Conservation (phyloP, 2,329 filamentous ascomycete species). For the Graphilbum sp. region DNA sequence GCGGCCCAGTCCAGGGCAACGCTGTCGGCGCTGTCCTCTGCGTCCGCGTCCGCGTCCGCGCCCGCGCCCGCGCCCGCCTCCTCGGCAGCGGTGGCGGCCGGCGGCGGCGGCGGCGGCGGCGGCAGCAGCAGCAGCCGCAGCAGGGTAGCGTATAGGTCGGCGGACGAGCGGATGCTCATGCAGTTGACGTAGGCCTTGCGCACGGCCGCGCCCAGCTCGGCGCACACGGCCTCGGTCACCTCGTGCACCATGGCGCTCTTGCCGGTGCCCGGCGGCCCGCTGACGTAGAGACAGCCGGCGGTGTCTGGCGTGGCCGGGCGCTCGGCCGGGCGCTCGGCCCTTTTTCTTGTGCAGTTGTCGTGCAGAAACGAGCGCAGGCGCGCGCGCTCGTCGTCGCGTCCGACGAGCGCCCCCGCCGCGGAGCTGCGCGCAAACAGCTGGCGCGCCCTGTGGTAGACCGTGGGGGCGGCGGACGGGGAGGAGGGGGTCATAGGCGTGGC, state of each 20-base stretch:
- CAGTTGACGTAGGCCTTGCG: slow-evolving; percentile 80
- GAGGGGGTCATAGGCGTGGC: slow-evolving; percentile 1
- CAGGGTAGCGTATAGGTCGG: slow-evolving; percentile 69
- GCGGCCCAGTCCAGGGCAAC: slow-evolving; percentile 36
- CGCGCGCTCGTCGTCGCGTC: slow-evolving; percentile 51
- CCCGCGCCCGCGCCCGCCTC: background rate
- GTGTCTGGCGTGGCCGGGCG: background rate
- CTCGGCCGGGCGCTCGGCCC: background rate
- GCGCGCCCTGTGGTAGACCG: slow-evolving; percentile 73
- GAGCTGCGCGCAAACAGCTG: slow-evolving; percentile 74
- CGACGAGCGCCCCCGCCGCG: slow-evolving; percentile 58
- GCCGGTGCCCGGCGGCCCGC: slow-evolving; percentile 86
- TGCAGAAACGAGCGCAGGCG: slow-evolving; percentile 56
- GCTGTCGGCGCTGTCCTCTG: slow-evolving; percentile 9
- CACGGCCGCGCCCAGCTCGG: slow-evolving; percentile 29
- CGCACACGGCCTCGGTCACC: slow-evolving; percentile 45
- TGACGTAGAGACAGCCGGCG: slow-evolving; percentile 79
- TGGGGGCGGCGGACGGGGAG: slow-evolving; percentile 52
- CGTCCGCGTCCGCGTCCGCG: background rate
- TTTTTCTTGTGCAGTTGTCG: slow-evolving; percentile 12
- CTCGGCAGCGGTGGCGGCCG: too few species aligned
- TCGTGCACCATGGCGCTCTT: slow-evolving; percentile 90
- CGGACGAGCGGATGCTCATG: slow-evolving; percentile 84
- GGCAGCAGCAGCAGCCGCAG: slow-evolving; percentile 55
- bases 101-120: background rate